Conservation (phyloP, 179 eudicot genomes). For the Corrigiola litoralis region DNA sequence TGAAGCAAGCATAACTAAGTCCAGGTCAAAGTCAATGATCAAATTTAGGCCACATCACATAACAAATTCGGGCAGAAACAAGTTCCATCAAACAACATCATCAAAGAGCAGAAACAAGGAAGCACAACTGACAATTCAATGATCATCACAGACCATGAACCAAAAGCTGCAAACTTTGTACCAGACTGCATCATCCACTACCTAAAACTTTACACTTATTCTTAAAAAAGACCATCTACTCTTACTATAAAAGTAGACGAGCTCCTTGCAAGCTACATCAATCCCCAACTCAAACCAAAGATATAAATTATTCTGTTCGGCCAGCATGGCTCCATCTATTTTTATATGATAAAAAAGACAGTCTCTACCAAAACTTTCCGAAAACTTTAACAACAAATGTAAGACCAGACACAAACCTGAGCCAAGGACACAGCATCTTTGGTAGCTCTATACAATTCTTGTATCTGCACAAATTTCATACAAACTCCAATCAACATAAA, state of each 20-base stretch:
- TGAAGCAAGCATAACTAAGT: not conserved
- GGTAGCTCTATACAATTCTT: slow-evolving; percentile 59
- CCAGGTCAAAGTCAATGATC: slow-evolving; percentile 4
- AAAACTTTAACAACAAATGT: slow-evolving; percentile 12
- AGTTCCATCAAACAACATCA: not conserved
- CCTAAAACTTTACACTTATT: too few relatives aligned
- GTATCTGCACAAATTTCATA: slow-evolving; percentile 53
- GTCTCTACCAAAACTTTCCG: not conserved
- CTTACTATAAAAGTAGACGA: too few relatives aligned
- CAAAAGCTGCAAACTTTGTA: too few relatives aligned
- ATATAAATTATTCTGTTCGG: too few relatives aligned
- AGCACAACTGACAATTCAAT: too few relatives aligned
- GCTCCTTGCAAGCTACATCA: too few relatives aligned
- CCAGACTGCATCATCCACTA: too few relatives aligned
- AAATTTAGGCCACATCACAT: not conserved
- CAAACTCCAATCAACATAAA: not conserved
- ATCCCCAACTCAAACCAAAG: too few relatives aligned
- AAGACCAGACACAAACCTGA: slow-evolving; percentile 65
- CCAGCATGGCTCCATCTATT: too few relatives aligned
- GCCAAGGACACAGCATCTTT: slow-evolving; percentile 87
- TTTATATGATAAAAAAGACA: too few relatives aligned
- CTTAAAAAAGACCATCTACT: too few relatives aligned
- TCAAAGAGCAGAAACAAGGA: not conserved
- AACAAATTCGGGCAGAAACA: not conserved
- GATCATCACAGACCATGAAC: too few relatives aligned